Conservation (phyloP, 2,329 filamentous ascomycete species). For the Fusarium nanum region DNA sequence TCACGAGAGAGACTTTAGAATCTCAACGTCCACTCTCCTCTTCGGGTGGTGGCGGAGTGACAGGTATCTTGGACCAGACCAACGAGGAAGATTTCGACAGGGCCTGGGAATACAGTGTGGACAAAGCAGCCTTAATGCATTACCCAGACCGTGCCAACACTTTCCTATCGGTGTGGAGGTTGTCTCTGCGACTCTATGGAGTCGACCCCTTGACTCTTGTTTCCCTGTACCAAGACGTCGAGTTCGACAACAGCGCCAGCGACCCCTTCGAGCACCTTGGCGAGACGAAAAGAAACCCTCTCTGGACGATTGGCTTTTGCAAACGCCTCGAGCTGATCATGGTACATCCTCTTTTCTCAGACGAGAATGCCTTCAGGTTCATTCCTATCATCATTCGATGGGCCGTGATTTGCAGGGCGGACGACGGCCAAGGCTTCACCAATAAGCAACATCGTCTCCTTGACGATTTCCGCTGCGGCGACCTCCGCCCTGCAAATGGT, state of each 20-base stretch:
- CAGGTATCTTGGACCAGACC: background rate
- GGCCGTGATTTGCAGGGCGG: background rate
- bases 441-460: background rate
- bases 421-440: background rate
- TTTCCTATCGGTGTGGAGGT: background rate
- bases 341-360: conserved; percentile 1
- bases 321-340: background rate
- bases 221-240: background rate
- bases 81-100: background rate
- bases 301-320: background rate
- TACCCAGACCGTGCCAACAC: rapidly evolving
- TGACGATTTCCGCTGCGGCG: background rate
- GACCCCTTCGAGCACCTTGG: background rate
- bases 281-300: background rate
- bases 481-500: background rate
- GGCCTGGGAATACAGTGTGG: background rate
- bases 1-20: background rate
- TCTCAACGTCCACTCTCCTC: background rate
- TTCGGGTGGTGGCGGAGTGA: background rate
- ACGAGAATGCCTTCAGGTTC: background rate
- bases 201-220: background rate
- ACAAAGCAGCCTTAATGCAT: background rate
- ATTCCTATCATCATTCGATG: conserved; percentile 2
- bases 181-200: background rate
- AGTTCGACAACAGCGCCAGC: background rate